Evolutionary conservation across 2,329 filamentous ascomycete species (phyloP), one percentile per base, ranked within the genome.

Genomic region (Zasmidium cellare): DNA sequence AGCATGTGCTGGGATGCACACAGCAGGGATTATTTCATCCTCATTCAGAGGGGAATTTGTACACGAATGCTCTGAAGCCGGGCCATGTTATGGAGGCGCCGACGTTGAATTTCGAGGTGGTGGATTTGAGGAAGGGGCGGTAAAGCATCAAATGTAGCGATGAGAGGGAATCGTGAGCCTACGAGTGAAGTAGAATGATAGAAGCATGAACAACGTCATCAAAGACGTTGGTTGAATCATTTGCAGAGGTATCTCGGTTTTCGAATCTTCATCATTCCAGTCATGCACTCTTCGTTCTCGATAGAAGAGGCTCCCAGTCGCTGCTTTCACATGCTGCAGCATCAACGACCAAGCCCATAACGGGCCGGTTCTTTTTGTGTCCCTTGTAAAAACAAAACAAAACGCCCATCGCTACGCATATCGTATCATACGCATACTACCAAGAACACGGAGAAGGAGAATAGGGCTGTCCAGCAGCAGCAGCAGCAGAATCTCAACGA

Each of bases 11-110:
- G 46, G 83, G 86, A 44, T 99, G 94, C 75, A 86, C 78, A 2
- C 84, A 92, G 59, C 83, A 84, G 0, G 90, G 90, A 1, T 82
- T 96, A 0, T 99, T 99, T 72, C 94, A 99, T 73, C 90, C 86
- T 5, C 88, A 91, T 69, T 75, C 75, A 0, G 80, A 88, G 62
- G 80, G 84, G 23, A 87, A 92, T 66, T 82, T 96, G 1, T 96
- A 96, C 70, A 91, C 89, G 0, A 85, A 88, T 68, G 90, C 91
- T 24, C 59, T 81, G 55, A 75, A 77, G 59, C 81, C 81, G 14
- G 83, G 83, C 0, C 83, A 86, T 72, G 83, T 86, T 2, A 79
- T 79, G n/a, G 82, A 85, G 64, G 71, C 80, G n/a, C 72, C 76
- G n/a, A 79, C 82, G 2, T 71, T 84, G 64, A 76, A 79, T 56